A percentile compares a stretch with the other conserved stretches of the same genome.
Conservation (phyloP, 768 basidiomycete species). For the Trametes cinnabarina region DNA sequence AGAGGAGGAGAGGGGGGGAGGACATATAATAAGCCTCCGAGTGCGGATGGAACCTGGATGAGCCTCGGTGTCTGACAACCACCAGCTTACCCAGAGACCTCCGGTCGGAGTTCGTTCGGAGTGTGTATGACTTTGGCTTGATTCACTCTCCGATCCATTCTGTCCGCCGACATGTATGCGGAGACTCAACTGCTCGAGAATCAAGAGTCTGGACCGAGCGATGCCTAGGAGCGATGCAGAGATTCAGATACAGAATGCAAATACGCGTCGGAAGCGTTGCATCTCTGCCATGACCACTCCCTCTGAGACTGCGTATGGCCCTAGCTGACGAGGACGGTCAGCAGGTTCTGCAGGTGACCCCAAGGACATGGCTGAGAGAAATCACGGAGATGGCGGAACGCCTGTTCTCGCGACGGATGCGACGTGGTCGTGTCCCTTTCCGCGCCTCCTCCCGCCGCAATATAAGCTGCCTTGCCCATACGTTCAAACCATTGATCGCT, state of each 20-base stretch:
- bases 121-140: too few relatives aligned
- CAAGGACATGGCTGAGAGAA: constrained; percentile 15
- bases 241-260: too few relatives aligned
- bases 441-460: neutral
- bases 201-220: neutral
- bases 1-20: neutral
- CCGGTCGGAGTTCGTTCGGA: neutral
- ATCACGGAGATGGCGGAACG: constrained; percentile 16
- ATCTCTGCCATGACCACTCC: neutral
- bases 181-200: neutral
- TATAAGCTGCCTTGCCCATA: neutral
- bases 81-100: neutral
- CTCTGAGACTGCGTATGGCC: neutral
- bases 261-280: neutral
- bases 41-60: constrained; percentile 3
- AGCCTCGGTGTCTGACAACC: neutral
- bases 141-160: too few relatives aligned
- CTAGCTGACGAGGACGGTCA: neutral
- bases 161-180: too few relatives aligned
- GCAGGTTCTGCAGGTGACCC: constrained; percentile 1
- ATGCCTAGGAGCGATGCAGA: neutral
- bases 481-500: neutral
- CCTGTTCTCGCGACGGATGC: constrained; percentile 13
- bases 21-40: constrained; percentile 9
- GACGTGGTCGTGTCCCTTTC: neutral